Evolutionary conservation across 2,329 filamentous ascomycete genomes (phyloP).

Genomic region (Biscogniauxia marginata): DNA sequence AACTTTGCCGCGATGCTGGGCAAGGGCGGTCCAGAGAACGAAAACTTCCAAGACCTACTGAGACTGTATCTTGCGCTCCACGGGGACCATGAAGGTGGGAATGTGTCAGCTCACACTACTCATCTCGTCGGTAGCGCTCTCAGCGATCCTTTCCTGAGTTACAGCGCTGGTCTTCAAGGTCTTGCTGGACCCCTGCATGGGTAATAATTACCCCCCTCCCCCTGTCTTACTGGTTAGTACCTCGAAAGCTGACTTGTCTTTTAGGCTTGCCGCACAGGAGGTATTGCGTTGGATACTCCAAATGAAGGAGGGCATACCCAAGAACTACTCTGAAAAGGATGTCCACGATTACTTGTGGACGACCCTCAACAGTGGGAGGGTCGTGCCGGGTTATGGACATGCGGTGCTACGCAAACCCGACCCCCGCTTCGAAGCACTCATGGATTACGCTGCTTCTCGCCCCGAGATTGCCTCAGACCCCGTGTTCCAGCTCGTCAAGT

Average conservation of each 20-base stretch:
- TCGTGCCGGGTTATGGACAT: slow-evolving; percentile 93
- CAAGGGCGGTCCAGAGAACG: slow-evolving; percentile 82
- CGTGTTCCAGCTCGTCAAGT: slow-evolving; percentile 90
- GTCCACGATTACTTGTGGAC: slow-evolving; percentile 89
- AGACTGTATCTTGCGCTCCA: slow-evolving; percentile 94
- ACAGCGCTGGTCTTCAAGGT: slow-evolving; percentile 92
- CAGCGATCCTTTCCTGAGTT: slow-evolving; percentile 92
- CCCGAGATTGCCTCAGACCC: slow-evolving; percentile 84
- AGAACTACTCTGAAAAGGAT: slow-evolving; percentile 73
- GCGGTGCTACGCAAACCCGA: slow-evolving; percentile 96
- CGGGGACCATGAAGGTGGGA: slow-evolving; percentile 97
- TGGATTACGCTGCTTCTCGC: slow-evolving; percentile 87
- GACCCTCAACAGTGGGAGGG: slow-evolving; percentile 88
- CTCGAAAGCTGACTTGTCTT: slow-evolving; percentile 6
- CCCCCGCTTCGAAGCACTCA: slow-evolving; percentile 91
- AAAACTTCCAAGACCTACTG: slow-evolving; percentile 92
- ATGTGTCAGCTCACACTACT: slow-evolving; percentile 93
- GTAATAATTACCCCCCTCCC: slow-evolving; percentile 39
- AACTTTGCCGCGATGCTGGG: slow-evolving; percentile 97
- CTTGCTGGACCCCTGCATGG: slow-evolving; percentile 90
- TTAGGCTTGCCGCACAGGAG: slow-evolving; percentile 86
- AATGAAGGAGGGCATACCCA: slow-evolving; percentile 87
- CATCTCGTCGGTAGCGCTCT: slow-evolving; percentile 94
- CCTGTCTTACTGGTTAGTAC: not conserved
- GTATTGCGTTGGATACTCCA: slow-evolving; percentile 95